phyloP scores from a whole-genome alignment of 2,329 filamentous ascomycete genomes.

The Trichoderma afroharzianum region DNA sequence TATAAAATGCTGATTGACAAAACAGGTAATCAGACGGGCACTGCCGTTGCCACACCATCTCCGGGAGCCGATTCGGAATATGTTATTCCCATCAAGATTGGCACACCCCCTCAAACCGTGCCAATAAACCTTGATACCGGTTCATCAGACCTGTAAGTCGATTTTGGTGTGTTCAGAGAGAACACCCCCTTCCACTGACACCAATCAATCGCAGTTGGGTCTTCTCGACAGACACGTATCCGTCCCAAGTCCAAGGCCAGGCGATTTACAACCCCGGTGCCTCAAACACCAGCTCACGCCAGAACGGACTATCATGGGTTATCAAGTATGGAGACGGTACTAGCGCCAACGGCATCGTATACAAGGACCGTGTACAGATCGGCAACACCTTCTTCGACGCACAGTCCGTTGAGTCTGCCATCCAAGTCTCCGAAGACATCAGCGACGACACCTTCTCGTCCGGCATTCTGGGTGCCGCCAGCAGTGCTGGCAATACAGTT shows the following conservation, averaged over 20 bases:
- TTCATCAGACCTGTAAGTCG: constrained; percentile 46
- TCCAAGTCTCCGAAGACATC: constrained; percentile 48
- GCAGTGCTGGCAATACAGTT: constrained; percentile 33
- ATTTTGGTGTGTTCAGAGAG: background rate
- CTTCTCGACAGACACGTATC: constrained; percentile 57
- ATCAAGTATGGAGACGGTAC: constrained; percentile 65
- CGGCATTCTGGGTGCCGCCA: constrained; percentile 36
- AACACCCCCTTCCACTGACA: background rate
- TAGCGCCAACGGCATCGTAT: constrained; percentile 60
- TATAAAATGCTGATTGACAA: background rate
- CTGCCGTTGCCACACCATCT: constrained; percentile 28
- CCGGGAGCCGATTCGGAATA: constrained; percentile 52
- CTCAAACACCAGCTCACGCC: constrained; percentile 40
- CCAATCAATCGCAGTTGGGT: constrained; percentile 56
- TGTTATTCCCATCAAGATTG: constrained; percentile 60
- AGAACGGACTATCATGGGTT: constrained; percentile 47
- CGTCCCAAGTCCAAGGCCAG: constrained; percentile 48
- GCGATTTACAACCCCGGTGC: constrained; percentile 51
- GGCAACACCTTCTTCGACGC: constrained; percentile 54
- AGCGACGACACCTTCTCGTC: constrained; percentile 33
- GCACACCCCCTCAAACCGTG: constrained; percentile 52
- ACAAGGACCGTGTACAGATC: constrained; percentile 60
- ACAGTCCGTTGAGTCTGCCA: constrained; percentile 65
- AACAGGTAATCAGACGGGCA: constrained; percentile 22
- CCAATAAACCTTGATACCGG: constrained; percentile 68